These are phyloP conservation scores for Laetiporus sulphureus DNA, from an alignment of 1,284 basidiomycete species.

Conservation along the genomic window DNA sequence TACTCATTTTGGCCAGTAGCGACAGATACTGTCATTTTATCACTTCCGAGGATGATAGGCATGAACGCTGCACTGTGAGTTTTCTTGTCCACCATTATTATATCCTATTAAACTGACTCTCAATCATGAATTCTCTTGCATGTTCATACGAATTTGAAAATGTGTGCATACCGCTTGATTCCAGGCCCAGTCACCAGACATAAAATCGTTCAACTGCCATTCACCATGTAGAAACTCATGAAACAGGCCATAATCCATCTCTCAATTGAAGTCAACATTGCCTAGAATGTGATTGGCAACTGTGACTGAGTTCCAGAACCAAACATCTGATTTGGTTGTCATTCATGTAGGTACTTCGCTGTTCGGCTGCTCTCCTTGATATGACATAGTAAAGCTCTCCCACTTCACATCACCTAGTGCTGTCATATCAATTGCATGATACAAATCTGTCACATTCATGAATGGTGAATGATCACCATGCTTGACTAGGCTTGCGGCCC, in stretches of 20 bases:
- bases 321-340: slow-evolving; percentile 13
- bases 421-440: slow-evolving; percentile 15
- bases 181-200: slow-evolving; percentile 19
- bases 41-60: slow-evolving; percentile 14
- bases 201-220: slow-evolving; percentile 6
- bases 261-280: slow-evolving; percentile 18
- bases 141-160: not conserved
- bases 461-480: slow-evolving; percentile 15
- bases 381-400: slow-evolving; percentile 14
- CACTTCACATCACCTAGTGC: slow-evolving; percentile 17
- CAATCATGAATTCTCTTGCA: not conserved
- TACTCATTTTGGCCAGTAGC: slow-evolving; percentile 18
- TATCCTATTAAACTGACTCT: slow-evolving; percentile 8
- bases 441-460: slow-evolving; percentile 10
- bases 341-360: slow-evolving; percentile 15
- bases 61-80: slow-evolving; percentile 12
- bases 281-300: slow-evolving; percentile 17
- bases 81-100: slow-evolving; percentile 6
- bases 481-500: slow-evolving; percentile 13
- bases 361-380: slow-evolving; percentile 8
- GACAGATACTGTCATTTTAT: slow-evolving; percentile 21
- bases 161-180: slow-evolving; percentile 16
- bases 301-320: slow-evolving; percentile 12
- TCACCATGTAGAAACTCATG: slow-evolving; percentile 7
- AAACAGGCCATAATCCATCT: slow-evolving; percentile 18